These are phyloP conservation scores for Coniophora puteana DNA, from an alignment of 1,284 basidiomycete species.

Conservation along the genomic window DNA sequence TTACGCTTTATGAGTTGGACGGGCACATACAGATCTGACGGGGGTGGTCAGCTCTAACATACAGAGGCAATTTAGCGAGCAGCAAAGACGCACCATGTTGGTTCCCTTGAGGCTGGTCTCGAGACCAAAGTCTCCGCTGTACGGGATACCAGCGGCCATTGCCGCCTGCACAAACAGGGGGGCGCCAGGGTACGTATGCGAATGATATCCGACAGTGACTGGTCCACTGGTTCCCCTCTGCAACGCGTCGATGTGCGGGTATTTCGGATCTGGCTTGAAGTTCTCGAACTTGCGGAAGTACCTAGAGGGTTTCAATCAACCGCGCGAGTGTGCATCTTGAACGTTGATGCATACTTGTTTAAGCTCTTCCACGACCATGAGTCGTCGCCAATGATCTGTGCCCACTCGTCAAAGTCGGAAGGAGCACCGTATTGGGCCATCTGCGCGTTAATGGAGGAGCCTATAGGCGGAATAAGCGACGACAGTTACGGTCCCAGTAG, in stretches of 20 bases:
- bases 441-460: constrained; percentile 63
- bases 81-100: constrained; percentile 21
- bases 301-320: constrained; percentile 27
- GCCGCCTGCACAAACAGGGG: constrained; percentile 24
- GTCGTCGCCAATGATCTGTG: constrained; percentile 47
- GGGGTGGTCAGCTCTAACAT: no score
- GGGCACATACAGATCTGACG: no score
- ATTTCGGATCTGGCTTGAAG: constrained; percentile 42
- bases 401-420: constrained; percentile 70
- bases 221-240: constrained; percentile 48
- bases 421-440: constrained; percentile 70
- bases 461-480: constrained; percentile 28
- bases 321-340: background rate
- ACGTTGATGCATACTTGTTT: constrained; percentile 38
- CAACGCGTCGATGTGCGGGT: constrained; percentile 42
- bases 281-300: constrained; percentile 63
- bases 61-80: background rate
- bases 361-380: constrained; percentile 63
- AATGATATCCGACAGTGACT: constrained; percentile 34
- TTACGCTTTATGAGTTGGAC: background rate
- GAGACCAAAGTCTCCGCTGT: constrained; percentile 28
- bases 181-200: constrained; percentile 18
- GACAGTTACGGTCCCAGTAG: background rate
- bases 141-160: constrained; percentile 26
- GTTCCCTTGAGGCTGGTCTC: constrained; percentile 24